Percentiles rank a stretch among this genome's conserved stretches.
Conservation (phyloP, 2,329 filamentous ascomycete species). For the Ampelomyces quisqualis region DNA sequence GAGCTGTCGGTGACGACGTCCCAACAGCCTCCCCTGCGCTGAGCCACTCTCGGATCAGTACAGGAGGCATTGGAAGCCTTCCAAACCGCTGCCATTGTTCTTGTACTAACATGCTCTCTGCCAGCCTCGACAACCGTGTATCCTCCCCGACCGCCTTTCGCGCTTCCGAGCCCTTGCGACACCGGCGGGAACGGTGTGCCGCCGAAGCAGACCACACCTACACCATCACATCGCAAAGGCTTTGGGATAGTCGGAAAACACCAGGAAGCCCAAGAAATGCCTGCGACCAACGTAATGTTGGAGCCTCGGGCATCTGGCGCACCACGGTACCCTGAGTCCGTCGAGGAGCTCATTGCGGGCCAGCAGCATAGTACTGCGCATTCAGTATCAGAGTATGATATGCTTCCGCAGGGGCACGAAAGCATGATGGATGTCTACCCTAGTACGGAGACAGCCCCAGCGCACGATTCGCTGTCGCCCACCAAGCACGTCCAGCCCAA, state of each 20-base stretch:
- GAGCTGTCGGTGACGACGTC: conserved; percentile 35
- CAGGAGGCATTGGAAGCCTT: conserved; percentile 19
- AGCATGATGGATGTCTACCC: conserved; percentile 40
- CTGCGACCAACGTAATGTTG: conserved; percentile 36
- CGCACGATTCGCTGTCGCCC: conserved; percentile 40
- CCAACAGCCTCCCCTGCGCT: conserved; percentile 24
- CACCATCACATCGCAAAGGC: conserved; percentile 23
- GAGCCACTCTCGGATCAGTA: conserved; percentile 18
- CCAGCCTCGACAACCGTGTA: conserved; percentile 25
- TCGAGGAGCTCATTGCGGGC: conserved; percentile 31
- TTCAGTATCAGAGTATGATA: conserved; percentile 27
- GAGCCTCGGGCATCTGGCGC: conserved; percentile 28
- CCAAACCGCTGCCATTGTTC: conserved; percentile 19
- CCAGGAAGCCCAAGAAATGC: conserved; percentile 25
- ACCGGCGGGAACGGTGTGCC: conserved; percentile 42
- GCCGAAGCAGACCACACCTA: conserved; percentile 23
- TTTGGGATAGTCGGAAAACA: conserved; percentile 9
- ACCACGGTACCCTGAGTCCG: conserved; percentile 26
- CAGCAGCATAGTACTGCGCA: conserved; percentile 32
- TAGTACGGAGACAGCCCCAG: conserved; percentile 36
- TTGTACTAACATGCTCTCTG: conserved; percentile 23
- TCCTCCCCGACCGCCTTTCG: conserved; percentile 36
- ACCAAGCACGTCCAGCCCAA: conserved; percentile 54
- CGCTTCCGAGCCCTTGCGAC: conserved; percentile 42
- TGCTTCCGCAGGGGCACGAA: conserved; percentile 31